Evolutionary conservation across 768 basidiomycete genomes (phyloP), one percentile per base, ranked within the genome.

Genomic region (Coprinellus micaceus): DNA sequence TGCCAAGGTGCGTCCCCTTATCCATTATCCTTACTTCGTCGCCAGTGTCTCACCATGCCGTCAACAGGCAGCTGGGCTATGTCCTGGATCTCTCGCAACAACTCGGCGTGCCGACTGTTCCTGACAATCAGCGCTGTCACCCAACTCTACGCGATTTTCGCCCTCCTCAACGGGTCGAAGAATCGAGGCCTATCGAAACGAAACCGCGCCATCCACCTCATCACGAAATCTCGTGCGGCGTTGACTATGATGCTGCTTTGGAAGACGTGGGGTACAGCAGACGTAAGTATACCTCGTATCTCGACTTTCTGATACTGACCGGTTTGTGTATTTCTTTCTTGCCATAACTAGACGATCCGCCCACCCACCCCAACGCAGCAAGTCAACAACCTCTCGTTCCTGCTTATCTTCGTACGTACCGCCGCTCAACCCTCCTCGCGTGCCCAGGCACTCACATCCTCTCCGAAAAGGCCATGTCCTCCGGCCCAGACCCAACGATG

Each of bases 171-270:
- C 24, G 28, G 41, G 24, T 52, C 25, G 17, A 51, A 45, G 43
- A 52, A 37, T 22, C 17, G 29, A 10, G 56, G 43, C 10, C 24
- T 52, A 19, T 43, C 56, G 2, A 2, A 36, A 15, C 49, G 41
- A 5, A 52, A 52, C 33, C 10, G 33, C 21, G 13, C 39, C 10
- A 45, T 44, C 4, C 56, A 52, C 25, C 50, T 57, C 30, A 33
- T 57, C 7, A 43, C 44, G 17, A 52, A 57, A 33, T 88, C 1
- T 80, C 85, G 24, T 88, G 75, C 68, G 87, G 84, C n/a, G 74
- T 80, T 45, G 85, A 79, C 69, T 94, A 92, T 45, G 82, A 80
- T 2, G 83, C 86, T 71, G 94, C 93, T 69, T 91, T 88, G 53
- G 17, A 61, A 61, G 61, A 60, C 49, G 12, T 60, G 21, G 52